A percentile compares a stretch with the other conserved stretches of the same genome.
Evolutionary conservation across 805 yeast species (phyloP).

Genomic region (Candida xyloterini): DNA sequence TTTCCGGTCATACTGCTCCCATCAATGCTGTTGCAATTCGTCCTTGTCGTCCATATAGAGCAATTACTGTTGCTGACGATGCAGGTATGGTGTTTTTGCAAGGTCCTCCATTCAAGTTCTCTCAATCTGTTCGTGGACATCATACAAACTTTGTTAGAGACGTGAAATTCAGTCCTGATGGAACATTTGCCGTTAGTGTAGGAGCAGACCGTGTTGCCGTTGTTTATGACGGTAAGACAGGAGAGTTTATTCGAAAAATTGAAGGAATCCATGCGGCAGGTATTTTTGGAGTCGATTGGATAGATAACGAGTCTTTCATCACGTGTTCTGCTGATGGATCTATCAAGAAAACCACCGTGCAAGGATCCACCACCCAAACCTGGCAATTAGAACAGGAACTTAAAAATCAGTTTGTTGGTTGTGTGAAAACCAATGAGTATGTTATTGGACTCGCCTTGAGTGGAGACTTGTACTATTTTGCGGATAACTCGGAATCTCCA

Average conservation of each 20-base stretch:
- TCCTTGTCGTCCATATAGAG: conserved; percentile 86
- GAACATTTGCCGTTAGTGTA: conserved; percentile 68
- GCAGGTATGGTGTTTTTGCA: conserved; percentile 76
- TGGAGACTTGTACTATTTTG: conserved; percentile 69
- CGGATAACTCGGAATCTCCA: conserved; percentile 38
- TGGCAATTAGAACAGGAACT: conserved; percentile 51
- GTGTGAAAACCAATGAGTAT: conserved; percentile 56
- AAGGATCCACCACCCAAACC: conserved; percentile 42
- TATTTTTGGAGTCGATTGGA: conserved; percentile 75
- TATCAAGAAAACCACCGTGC: conserved; percentile 62
- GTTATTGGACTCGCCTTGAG: conserved; percentile 65
- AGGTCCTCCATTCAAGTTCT: conserved; percentile 94
- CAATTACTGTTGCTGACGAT: conserved; percentile 91
- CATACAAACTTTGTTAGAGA: conserved; percentile 80
- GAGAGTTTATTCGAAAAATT: conserved; percentile 60
- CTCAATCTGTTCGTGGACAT: conserved; percentile 63
- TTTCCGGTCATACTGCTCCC: conserved; percentile 84
- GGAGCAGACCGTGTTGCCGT: conserved; percentile 81
- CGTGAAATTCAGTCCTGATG: conserved; percentile 80
- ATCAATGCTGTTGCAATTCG: conserved; percentile 83
- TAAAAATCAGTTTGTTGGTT: conserved; percentile 76
- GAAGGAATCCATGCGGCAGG: conserved; percentile 68
- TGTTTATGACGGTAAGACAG: conserved; percentile 83
- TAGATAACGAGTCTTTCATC: conserved; percentile 57
- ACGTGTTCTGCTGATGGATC: conserved; percentile 84